Evolutionary conservation across 768 basidiomycete genomes (phyloP).

Genomic region (Udeniomyces megalosporus): DNA sequence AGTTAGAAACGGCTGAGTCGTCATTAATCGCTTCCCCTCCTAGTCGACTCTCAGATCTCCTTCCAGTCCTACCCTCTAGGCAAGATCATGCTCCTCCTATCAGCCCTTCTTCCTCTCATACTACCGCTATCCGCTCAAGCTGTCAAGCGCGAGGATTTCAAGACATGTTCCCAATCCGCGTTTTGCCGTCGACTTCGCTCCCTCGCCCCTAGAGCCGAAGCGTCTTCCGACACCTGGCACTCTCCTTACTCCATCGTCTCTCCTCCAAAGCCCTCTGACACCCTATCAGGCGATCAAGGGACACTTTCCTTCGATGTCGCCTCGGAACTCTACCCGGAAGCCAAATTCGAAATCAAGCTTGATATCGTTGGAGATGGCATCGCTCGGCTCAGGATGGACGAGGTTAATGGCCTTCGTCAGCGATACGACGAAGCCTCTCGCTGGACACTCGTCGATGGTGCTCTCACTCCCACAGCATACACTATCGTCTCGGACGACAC

Average conservation of each 20-base stretch:
- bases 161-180: conserved; percentile 81
- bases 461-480: conserved; percentile 39
- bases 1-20: no score
- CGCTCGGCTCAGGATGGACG: conserved; percentile 83
- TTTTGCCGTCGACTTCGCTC: conserved; percentile 88
- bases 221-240: conserved; percentile 39
- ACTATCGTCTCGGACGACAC: conserved; percentile 33
- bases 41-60: no score
- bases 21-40: no score
- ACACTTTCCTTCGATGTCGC: conserved; percentile 42
- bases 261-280: conserved; percentile 8
- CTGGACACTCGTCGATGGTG: conserved; percentile 62
- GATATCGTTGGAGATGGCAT: conserved; percentile 53
- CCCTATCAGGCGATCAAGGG: background rate
- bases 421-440: conserved; percentile 81
- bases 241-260: conserved; percentile 74
- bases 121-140: conserved; percentile 12
- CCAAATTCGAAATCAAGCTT: conserved; percentile 66
- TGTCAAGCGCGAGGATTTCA: conserved; percentile 63
- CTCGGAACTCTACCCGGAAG: conserved; percentile 65
- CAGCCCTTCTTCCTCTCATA: background rate
- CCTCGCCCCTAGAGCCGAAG: conserved; percentile 53
- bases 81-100: background rate
- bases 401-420: conserved; percentile 45
- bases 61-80: no score